These are phyloP conservation scores for Brettanomyces naardenensis DNA, from an alignment of 805 yeast species.

Conservation along the genomic window DNA sequence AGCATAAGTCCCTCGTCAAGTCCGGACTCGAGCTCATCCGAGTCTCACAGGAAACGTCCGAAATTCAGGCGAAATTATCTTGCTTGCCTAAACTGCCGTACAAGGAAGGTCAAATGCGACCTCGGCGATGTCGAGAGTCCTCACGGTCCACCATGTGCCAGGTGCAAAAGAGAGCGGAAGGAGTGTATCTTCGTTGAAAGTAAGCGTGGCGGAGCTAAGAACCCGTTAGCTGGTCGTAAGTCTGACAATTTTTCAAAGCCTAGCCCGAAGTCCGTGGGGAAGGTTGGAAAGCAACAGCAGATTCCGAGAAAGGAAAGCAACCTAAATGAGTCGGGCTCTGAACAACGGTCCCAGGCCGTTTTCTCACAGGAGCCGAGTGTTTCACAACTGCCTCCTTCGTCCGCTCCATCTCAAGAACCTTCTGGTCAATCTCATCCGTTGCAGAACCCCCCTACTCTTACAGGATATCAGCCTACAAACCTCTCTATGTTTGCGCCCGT, in stretches of 20 bases:
- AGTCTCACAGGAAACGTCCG: no score
- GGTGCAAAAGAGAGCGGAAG: slow-evolving; percentile 76
- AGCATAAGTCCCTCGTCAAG: no score
- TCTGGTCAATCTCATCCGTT: not conserved
- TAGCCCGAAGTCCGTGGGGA: not conserved
- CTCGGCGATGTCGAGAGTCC: slow-evolving; percentile 71
- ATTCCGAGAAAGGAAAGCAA: not conserved
- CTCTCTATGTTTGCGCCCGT: not conserved
- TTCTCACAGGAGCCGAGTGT: no score
- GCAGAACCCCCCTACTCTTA: not conserved
- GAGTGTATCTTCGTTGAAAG: slow-evolving; percentile 63
- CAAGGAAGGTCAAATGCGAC: slow-evolving; percentile 80
- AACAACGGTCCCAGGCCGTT: no score
- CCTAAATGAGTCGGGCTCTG: not conserved
- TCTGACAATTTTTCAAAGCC: not conserved
- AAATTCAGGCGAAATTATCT: slow-evolving; percentile 57
- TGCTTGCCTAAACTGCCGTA: slow-evolving; percentile 83
- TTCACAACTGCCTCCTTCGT: not conserved
- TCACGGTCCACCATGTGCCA: slow-evolving; percentile 70
- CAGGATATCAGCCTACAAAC: not conserved
- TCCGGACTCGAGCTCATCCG: no score
- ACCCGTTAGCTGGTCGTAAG: not conserved
- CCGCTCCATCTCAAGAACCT: not conserved
- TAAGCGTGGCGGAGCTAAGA: slow-evolving; percentile 40
- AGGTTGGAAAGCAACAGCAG: not conserved